Percentiles rank a stretch among this genome's conserved stretches.
phyloP scores from a whole-genome alignment of 495 filamentous ascomycete genomes.

The Penicillium longicatenatum region DNA sequence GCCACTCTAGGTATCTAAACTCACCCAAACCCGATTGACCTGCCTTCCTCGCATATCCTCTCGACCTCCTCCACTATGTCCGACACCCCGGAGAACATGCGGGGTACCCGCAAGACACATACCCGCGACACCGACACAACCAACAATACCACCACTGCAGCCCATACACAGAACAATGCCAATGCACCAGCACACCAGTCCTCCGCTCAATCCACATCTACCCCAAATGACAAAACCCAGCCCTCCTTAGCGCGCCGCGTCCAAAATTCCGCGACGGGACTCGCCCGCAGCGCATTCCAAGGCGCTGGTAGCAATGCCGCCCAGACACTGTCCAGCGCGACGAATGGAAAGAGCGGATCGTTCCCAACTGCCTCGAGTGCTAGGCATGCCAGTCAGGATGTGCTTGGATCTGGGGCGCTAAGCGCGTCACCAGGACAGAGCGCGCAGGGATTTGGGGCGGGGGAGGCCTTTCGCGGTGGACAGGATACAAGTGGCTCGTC shows the following conservation, averaged over 20 bases:
- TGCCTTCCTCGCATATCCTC: neutral
- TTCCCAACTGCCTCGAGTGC: neutral
- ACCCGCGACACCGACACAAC: constrained; percentile 5
- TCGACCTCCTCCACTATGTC: neutral
- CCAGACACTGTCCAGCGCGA: constrained; percentile 28
- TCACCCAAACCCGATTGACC: neutral
- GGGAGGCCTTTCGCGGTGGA: neutral
- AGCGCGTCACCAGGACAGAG: neutral
- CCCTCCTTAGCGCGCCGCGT: constrained; percentile 39
- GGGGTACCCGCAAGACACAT: constrained; percentile 19
- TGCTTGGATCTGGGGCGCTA: neutral
- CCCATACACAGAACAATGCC: constrained; percentile 1
- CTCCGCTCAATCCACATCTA: constrained; percentile 3
- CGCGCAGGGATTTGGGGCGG: neutral
- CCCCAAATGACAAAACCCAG: constrained; percentile 5
- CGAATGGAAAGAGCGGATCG: constrained; percentile 26
- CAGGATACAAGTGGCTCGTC: neutral
- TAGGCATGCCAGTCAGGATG: neutral
- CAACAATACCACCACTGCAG: neutral
- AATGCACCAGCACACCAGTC: constrained; percentile 1
- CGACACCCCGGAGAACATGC: constrained; percentile 24
- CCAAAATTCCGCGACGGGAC: constrained; percentile 39
- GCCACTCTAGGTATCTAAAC: neutral
- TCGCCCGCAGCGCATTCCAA: constrained; percentile 38
- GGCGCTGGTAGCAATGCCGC: constrained; percentile 24